Evolutionary conservation across 495 filamentous ascomycete species (phyloP).

Genomic region (Neurospora africana): DNA sequence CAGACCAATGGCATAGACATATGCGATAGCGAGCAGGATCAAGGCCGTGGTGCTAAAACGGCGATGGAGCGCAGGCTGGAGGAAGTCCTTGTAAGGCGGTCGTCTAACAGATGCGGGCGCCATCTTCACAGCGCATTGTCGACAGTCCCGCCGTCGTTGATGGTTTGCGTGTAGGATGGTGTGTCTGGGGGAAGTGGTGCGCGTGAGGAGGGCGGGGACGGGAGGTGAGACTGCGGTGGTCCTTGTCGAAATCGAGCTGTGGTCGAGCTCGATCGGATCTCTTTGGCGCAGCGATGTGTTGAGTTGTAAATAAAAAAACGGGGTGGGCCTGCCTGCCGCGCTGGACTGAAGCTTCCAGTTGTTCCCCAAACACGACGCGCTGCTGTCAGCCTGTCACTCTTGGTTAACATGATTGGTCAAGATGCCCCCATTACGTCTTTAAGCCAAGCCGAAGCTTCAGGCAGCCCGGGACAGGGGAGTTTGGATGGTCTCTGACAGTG

Average conservation of each 20-base stretch:
- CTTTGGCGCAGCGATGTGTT: background rate
- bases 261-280: background rate
- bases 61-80: constrained; percentile 81
- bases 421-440: background rate
- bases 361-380: background rate
- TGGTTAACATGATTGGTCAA: background rate
- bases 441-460: background rate
- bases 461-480: background rate
- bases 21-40: constrained; percentile 57
- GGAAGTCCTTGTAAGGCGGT: constrained; percentile 67
- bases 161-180: background rate
- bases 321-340: background rate
- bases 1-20: constrained; percentile 59
- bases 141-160: background rate
- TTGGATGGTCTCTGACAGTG: background rate
- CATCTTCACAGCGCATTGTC: constrained; percentile 33
- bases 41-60: constrained; percentile 68
- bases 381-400: background rate
- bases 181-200: background rate
- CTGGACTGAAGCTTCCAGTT: background rate
- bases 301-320: background rate
- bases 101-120: constrained; percentile 31
- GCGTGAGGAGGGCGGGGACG: background rate
- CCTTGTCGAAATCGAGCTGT: background rate
- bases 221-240: background rate